These are phyloP conservation scores for Phytomonas sp. DNA, from an alignment of 208 protist genomes.

Conservation along the genomic window DNA sequence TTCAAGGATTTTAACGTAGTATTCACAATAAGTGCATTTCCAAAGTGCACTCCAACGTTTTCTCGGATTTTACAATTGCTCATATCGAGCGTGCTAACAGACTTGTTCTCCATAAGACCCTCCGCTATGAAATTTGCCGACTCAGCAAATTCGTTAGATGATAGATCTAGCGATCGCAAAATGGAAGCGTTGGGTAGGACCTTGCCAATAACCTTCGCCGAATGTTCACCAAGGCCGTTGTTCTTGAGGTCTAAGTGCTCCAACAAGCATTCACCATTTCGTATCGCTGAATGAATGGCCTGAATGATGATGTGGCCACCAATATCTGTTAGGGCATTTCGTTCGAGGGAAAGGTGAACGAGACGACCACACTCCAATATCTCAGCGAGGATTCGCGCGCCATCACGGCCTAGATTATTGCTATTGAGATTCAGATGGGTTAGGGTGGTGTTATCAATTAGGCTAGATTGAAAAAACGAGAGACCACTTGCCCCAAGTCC, in stretches of 20 bases:
- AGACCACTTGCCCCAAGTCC: conserved; percentile 74
- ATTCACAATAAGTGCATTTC: conserved; percentile 42
- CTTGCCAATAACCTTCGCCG: conserved; percentile 36
- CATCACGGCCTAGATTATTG: conserved; percentile 82
- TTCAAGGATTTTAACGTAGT: conserved; percentile 46
- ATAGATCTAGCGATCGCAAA: conserved; percentile 42
- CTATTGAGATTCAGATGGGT: conserved; percentile 79
- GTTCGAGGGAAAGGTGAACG: conserved; percentile 49
- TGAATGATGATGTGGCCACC: conserved; percentile 57
- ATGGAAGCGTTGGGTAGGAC: conserved; percentile 35
- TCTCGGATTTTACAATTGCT: conserved; percentile 53
- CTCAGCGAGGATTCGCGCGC: conserved; percentile 39
- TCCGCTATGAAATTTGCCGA: conserved; percentile 47
- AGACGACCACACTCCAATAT: conserved; percentile 43
- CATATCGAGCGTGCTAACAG: conserved; percentile 36
- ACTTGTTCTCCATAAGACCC: conserved; percentile 66
- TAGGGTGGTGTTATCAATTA: conserved; percentile 62
- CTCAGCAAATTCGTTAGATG: conserved; percentile 46
- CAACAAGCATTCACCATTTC: conserved; percentile 28
- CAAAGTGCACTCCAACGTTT: conserved; percentile 41
- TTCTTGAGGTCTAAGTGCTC: conserved; percentile 61
- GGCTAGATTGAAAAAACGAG: conserved; percentile 40
- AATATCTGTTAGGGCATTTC: conserved; percentile 68
- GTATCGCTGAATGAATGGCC: conserved; percentile 44
- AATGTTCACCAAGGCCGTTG: conserved; percentile 53